These are phyloP conservation scores for Calonectria henricotiae DNA, from an alignment of 2,329 filamentous ascomycete genomes.

Conservation along the genomic window DNA sequence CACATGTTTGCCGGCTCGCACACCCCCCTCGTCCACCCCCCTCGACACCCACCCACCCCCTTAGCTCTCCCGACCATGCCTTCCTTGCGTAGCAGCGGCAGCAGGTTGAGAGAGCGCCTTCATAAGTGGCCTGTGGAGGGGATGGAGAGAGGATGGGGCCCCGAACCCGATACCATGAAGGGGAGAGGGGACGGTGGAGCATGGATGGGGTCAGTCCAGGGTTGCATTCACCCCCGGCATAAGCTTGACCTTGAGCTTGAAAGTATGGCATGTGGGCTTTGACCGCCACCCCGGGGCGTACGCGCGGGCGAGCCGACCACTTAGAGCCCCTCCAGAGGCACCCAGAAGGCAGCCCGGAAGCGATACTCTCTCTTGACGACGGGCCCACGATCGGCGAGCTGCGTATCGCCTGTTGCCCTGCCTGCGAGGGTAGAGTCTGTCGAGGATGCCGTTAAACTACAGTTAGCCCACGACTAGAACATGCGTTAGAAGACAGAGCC, in stretches of 20 bases:
- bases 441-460: not conserved
- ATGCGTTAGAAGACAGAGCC: not conserved
- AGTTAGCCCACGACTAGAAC: not conserved
- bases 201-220: slow-evolving; percentile 22
- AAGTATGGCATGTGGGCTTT: slow-evolving; percentile 2
- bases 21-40: too few relatives aligned
- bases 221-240: slow-evolving; percentile 37
- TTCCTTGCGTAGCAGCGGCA: not conserved
- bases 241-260: slow-evolving; percentile 39
- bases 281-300: slow-evolving; percentile 1
- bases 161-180: slow-evolving; percentile 13
- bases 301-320: slow-evolving; percentile 19
- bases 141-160: slow-evolving; percentile 17
- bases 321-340: slow-evolving; percentile 2
- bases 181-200: slow-evolving; percentile 23
- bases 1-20: not conserved
- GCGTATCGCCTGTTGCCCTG: slow-evolving; percentile 4
- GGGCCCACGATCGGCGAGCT: slow-evolving; percentile 22
- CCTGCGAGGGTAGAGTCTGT: slow-evolving; percentile 21
- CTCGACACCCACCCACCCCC: not conserved
- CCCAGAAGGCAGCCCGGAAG: not conserved
- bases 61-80: not conserved
- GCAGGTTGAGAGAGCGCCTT: not conserved
- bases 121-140: slow-evolving; percentile 20
- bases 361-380: not conserved